Conservation (phyloP, 225 moss, liverwort and hornwort species). For the Sphagnum contortum region DNA sequence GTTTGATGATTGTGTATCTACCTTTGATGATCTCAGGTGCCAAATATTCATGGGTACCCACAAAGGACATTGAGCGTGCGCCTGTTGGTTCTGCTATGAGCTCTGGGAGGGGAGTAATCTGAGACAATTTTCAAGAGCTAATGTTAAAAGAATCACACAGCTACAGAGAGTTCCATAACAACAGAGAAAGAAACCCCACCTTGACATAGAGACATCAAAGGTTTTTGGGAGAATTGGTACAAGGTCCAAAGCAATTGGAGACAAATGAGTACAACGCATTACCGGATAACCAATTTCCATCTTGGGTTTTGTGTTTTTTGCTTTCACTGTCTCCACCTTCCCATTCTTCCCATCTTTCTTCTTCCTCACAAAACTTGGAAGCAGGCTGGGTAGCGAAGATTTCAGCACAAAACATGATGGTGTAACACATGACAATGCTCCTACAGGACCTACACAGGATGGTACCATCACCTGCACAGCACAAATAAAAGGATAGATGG, state of each 20-base stretch:
- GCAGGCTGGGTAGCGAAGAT: constrained; percentile 42
- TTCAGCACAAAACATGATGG: constrained; percentile 53
- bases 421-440: constrained; percentile 38
- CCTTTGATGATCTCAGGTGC: background rate
- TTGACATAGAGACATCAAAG: no score
- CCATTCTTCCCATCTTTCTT: constrained; percentile 33
- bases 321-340: constrained; percentile 32
- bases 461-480: constrained; percentile 18
- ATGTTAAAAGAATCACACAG: no score
- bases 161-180: no score
- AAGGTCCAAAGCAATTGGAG: background rate
- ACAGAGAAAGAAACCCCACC: no score
- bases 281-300: constrained; percentile 33
- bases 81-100: no score
- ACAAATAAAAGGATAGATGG: constrained; percentile 5
- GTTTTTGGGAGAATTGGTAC: no score
- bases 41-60: no score
- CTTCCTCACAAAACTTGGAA: constrained; percentile 51
- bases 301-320: constrained; percentile 33
- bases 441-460: constrained; percentile 36
- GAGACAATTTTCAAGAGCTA: no score
- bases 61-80: no score
- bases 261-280: background rate
- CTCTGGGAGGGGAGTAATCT: no score
- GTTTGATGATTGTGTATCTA: no score